Evolutionary conservation across 2,329 filamentous ascomycete genomes (phyloP), one percentile per base, ranked within the genome.

Genomic region (Colletotrichum cereale): DNA sequence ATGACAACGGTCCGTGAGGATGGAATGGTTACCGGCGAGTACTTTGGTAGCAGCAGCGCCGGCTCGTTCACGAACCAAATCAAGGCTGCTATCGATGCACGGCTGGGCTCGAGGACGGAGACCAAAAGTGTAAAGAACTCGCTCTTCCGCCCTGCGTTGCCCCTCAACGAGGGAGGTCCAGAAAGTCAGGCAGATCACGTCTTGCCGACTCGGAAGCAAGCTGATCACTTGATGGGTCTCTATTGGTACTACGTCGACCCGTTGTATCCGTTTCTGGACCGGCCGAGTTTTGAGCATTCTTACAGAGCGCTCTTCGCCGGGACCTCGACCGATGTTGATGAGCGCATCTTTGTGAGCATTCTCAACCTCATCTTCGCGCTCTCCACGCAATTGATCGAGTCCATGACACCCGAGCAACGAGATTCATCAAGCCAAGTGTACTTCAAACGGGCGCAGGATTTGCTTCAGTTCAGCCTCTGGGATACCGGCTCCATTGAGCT

Each of bases 191-290:
- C 64, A 8, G 77, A 81, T 21, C 83, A 84, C 42, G 82, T 85
- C 1, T 75, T 87, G 1, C 85, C 85, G 1, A 79, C 84, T 0
- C 80, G 84, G 1, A 80, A 82, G 44, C 83, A 82, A 42, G 85
- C 85, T 0, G 85, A 87, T 62, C 78, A 79, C 52, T 76, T 87
- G 3, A 81, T 85, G 77, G 78, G 81, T 2, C 77, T 84, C 0
- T 86, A 86, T 67, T 87, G 84, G 85, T 78, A 79, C 36, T 83
- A 82, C 47, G 83, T 86, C 1, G 83, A 86, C 38, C 82, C 84
- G 0, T 72, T 86, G 0, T 86, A 86, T 55, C 84, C 85, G 0
- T 83, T 86, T 52, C 75, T 87, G 1, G 81, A 86, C 34, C 76
- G 78, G 16, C 63, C 75, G 2, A 75, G 77, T 0, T 82, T 85